Conservation (phyloP, 169 alveolate species). For the Cryptosporidium sp. region DNA sequence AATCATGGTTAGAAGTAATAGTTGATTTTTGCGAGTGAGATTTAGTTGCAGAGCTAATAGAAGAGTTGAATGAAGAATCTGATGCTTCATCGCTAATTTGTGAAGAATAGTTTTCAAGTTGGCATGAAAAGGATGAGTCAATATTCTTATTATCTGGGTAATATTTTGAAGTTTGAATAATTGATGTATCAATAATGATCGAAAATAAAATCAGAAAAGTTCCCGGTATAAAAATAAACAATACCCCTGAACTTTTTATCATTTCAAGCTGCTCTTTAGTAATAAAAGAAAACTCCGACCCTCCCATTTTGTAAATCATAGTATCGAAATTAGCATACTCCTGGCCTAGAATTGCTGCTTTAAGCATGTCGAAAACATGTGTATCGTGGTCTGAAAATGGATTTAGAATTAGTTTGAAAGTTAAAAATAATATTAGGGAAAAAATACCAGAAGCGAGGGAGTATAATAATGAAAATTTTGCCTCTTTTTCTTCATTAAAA, state of each 20-base stretch:
- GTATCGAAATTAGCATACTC: slow-evolving; percentile 73
- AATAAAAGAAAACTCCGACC: slow-evolving; percentile 62
- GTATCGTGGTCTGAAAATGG: slow-evolving; percentile 75
- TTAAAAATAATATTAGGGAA: slow-evolving; percentile 2
- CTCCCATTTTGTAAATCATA: slow-evolving; percentile 78
- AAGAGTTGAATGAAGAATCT: slow-evolving; percentile 11
- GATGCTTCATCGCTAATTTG: background rate
- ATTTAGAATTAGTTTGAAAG: background rate
- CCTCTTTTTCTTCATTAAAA: background rate
- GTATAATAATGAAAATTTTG: background rate
- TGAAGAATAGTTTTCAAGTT: background rate
- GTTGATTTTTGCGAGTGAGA: slow-evolving; percentile 32
- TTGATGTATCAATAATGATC: background rate
- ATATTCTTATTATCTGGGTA: background rate
- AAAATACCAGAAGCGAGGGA: background rate
- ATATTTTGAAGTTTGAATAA: background rate
- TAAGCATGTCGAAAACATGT: slow-evolving; percentile 76
- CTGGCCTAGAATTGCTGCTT: slow-evolving; percentile 47
- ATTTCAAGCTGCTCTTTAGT: slow-evolving; percentile 43
- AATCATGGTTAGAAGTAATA: background rate
- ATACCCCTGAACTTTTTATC: slow-evolving; percentile 32
- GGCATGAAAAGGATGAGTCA: background rate
- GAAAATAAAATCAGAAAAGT: background rate
- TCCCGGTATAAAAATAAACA: slow-evolving; percentile 37
- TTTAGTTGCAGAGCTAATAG: slow-evolving; percentile 13